Base-by-base conservation (phyloP, 2,329 filamentous ascomycete species). In the Penicillium griseofulvum region DNA sequence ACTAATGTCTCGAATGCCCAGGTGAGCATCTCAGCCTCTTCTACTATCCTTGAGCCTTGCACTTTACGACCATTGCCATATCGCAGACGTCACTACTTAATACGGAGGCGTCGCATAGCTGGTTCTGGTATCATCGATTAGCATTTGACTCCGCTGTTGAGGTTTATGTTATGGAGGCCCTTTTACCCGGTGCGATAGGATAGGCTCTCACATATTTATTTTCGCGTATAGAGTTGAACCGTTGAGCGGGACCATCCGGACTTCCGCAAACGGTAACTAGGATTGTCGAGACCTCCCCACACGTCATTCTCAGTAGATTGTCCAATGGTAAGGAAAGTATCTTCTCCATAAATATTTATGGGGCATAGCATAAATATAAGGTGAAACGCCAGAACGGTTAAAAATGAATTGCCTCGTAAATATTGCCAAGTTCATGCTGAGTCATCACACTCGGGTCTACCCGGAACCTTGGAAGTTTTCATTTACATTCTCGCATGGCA, bases 71-170 rank as follows among this genome's bases (percentile, higher is more conserved):
- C 2, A 22, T 39, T 44, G 33, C 8, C 8, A 50, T 39, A 42
- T 57, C 31, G 8, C 55, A 49, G 52, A 64, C 60, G 60, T 64
- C 61, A 64, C 52, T 49, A 58, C 29, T 19, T 6, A 12, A 17
- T 17, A 22, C 5, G 4, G 28, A 22, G 7, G 19, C n/a, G 34
- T 39, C 3, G 19, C 1, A 12, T 10, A 37, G 12, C 26, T 45
- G 24, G 52, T 57, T 38, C 38, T 59, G 31, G 49, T 52, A 59
- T 57, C 57, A 60, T 58, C 41, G 59, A 63, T 41, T 34, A 26
- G 14, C 11, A 11, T 44, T 39, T 51, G 42, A 47, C 42, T 29
- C 36, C 3, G 7, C 3, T 10, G 12, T 6, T n/a, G 39, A 34
- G 29, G 29, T 5, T 24, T 34, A 45, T 24, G 11, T 14, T 9